A percentile compares a stretch with the other conserved stretches of the same genome.
Conservation (phyloP, 2,329 filamentous ascomycete genomes). For the Fusarium bactridioides region DNA sequence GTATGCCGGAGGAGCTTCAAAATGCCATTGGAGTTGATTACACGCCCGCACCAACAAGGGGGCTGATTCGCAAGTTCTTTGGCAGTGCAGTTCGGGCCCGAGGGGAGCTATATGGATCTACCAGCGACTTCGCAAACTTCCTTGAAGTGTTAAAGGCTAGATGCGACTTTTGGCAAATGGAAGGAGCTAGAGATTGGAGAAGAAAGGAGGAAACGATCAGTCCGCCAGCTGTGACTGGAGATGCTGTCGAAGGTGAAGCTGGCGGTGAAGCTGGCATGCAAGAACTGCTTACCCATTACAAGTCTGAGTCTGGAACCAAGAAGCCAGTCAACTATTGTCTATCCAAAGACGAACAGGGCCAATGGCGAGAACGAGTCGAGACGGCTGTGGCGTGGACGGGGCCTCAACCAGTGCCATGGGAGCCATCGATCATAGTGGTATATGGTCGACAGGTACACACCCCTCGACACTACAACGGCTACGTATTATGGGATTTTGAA, state of each 20-base stretch:
- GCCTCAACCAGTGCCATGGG: slow-evolving; percentile 48
- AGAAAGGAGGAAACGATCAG: slow-evolving; percentile 55
- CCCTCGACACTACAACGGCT: slow-evolving; percentile 64
- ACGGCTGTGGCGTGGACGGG: slow-evolving; percentile 36
- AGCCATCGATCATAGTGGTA: slow-evolving; percentile 54
- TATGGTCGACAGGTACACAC: slow-evolving; percentile 72
- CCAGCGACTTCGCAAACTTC: slow-evolving; percentile 79
- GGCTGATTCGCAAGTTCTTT: slow-evolving; percentile 59
- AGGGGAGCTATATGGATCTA: slow-evolving; percentile 65
- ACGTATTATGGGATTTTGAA: slow-evolving; percentile 71
- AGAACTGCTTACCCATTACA: slow-evolving; percentile 11
- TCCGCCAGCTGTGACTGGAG: neutral
- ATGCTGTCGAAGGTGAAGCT: neutral
- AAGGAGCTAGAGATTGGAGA: slow-evolving; percentile 76
- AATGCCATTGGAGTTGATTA: slow-evolving; percentile 79
- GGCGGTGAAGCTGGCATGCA: neutral
- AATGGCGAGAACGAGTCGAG: slow-evolving; percentile 39
- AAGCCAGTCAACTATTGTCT: slow-evolving; percentile 46
- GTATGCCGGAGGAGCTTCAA: slow-evolving; percentile 82
- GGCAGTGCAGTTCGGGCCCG: slow-evolving; percentile 47
- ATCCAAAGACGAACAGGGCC: slow-evolving; percentile 39
- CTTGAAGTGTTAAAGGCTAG: slow-evolving; percentile 78
- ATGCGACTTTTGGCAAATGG: slow-evolving; percentile 87
- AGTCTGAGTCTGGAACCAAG: slow-evolving; percentile 24
- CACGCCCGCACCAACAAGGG: slow-evolving; percentile 61